Evolutionary conservation across 2,329 filamentous ascomycete species (phyloP).

Genomic region (Emergomyces pasteurianus): DNA sequence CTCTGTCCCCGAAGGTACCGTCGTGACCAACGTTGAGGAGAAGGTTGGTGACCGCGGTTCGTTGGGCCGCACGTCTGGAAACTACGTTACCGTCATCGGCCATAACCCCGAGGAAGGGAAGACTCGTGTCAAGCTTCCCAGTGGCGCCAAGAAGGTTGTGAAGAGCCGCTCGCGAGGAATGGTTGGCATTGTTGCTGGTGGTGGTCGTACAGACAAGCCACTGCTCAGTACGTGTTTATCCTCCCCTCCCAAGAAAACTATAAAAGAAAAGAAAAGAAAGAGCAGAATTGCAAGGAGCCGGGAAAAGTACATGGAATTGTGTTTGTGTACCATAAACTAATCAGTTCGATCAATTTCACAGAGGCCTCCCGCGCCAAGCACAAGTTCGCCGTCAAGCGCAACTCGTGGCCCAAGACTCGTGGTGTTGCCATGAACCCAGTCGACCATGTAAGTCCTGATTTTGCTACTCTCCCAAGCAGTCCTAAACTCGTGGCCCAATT

Average conservation of each 20-base stretch:
- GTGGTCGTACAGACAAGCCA: conserved; percentile 99
- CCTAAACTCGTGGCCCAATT: neutral
- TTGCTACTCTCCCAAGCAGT: neutral
- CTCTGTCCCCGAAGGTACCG: conserved; percentile 96
- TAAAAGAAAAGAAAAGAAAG: neutral
- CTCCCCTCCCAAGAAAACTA: neutral
- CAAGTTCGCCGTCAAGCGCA: conserved; percentile 99
- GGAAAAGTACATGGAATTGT: neutral
- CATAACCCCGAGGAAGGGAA: conserved; percentile 99
- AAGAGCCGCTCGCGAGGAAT: conserved; percentile 87
- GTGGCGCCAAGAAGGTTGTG: conserved; percentile 97
- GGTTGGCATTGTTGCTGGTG: conserved; percentile 98
- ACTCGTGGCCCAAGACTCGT: conserved; percentile 99
- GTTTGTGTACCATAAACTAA: conserved; percentile 29
- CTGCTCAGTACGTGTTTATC: conserved; percentile 58
- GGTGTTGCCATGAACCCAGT: conserved; percentile 99
- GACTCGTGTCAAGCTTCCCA: conserved; percentile 99
- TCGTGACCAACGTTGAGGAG: conserved; percentile 98
- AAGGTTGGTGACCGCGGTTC: conserved; percentile 94
- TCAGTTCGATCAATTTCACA: conserved; percentile 30
- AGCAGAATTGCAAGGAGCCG: too few relatives aligned
- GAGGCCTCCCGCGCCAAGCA: conserved; percentile 99
- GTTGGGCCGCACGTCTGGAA: conserved; percentile 92
- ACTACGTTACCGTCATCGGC: conserved; percentile 97
- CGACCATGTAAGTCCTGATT: conserved; percentile 63